phyloP scores from a whole-genome alignment of 495 filamentous ascomycete species.

The Viridothelium virens region DNA sequence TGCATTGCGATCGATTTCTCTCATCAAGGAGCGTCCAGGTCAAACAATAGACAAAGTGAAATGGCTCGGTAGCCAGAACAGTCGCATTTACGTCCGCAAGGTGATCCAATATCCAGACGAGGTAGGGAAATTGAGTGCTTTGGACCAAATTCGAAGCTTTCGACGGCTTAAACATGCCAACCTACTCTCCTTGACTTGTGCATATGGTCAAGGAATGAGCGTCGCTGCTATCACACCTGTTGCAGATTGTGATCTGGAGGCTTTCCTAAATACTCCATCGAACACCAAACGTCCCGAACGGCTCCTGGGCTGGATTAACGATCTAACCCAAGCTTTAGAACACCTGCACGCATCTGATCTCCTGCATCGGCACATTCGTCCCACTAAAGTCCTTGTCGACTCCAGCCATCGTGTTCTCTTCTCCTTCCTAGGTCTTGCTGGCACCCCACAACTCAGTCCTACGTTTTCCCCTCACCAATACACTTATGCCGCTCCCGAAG shows the following conservation, averaged over 20 bases:
- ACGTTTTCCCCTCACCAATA: conserved; percentile 21
- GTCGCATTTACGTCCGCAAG: conserved; percentile 25
- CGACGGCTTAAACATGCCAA: conserved; percentile 26
- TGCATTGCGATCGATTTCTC: conserved; percentile 23
- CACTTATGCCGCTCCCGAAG: conserved; percentile 29
- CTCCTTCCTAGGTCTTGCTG: conserved; percentile 24
- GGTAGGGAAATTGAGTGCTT: conserved; percentile 20
- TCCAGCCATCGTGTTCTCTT: conserved; percentile 21
- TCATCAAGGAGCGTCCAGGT: conserved; percentile 10
- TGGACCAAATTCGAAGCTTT: conserved; percentile 25
- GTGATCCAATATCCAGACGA: conserved; percentile 20
- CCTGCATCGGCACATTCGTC: conserved; percentile 24
- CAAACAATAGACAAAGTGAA: conserved; percentile 20
- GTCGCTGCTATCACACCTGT: conserved; percentile 22
- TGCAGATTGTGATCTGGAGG: conserved; percentile 26
- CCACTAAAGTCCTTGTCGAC: conserved; percentile 30
- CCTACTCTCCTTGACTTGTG: conserved; percentile 23
- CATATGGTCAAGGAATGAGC: conserved; percentile 25
- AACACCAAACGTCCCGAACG: conserved; percentile 21
- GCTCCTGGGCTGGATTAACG: conserved; percentile 29
- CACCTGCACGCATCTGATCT: conserved; percentile 26
- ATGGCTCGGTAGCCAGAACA: conserved; percentile 21
- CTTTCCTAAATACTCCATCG: conserved; percentile 21
- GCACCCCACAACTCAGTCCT: neutral
- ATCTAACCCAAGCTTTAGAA: conserved; percentile 27